Conservation (phyloP, 768 basidiomycete genomes). For the button mushroom (Agaricus bisporus) region DNA sequence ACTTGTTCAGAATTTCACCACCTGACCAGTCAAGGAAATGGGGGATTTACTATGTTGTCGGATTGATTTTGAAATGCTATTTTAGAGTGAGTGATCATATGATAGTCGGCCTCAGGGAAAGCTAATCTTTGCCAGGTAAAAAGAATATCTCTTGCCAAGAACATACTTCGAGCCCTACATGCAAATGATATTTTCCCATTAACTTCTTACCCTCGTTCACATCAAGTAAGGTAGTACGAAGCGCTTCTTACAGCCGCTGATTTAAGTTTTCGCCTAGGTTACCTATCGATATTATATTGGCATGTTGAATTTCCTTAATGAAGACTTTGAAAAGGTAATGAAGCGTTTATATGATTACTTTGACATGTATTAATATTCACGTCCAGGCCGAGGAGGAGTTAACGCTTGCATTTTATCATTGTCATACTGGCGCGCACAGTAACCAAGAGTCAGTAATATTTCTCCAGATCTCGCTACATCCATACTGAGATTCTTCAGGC, state of each 20-base stretch:
- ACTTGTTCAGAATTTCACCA: slow-evolving; percentile 50
- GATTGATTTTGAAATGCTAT: slow-evolving; percentile 88
- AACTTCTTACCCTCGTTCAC: slow-evolving; percentile 69
- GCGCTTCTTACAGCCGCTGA: slow-evolving; percentile 8
- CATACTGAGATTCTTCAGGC: slow-evolving; percentile 37
- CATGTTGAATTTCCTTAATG: slow-evolving; percentile 90
- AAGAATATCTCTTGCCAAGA: slow-evolving; percentile 86
- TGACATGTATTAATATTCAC: slow-evolving; percentile 2
- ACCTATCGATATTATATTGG: slow-evolving; percentile 94
- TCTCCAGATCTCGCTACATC: background rate
- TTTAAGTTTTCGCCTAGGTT: slow-evolving; percentile 44
- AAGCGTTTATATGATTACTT: background rate
- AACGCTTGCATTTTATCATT: slow-evolving; percentile 80
- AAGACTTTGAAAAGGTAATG: slow-evolving; percentile 76
- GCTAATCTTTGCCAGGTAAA: slow-evolving; percentile 53
- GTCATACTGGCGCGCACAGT: slow-evolving; percentile 57
- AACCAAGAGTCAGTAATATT: slow-evolving; percentile 74
- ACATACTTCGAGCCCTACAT: slow-evolving; percentile 82
- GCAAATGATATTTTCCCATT: slow-evolving; percentile 84
- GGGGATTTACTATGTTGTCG: slow-evolving; percentile 91
- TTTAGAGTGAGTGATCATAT: slow-evolving; percentile 66
- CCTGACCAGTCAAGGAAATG: slow-evolving; percentile 75
- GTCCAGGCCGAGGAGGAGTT: slow-evolving; percentile 79
- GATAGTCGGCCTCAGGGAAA: background rate
- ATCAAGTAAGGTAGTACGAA: slow-evolving; percentile 53